A percentile compares a stretch with the other conserved stretches of the same genome.
Evolutionary conservation across 2,329 filamentous ascomycete species (phyloP).

Genomic region (Botrytis fragariae): DNA sequence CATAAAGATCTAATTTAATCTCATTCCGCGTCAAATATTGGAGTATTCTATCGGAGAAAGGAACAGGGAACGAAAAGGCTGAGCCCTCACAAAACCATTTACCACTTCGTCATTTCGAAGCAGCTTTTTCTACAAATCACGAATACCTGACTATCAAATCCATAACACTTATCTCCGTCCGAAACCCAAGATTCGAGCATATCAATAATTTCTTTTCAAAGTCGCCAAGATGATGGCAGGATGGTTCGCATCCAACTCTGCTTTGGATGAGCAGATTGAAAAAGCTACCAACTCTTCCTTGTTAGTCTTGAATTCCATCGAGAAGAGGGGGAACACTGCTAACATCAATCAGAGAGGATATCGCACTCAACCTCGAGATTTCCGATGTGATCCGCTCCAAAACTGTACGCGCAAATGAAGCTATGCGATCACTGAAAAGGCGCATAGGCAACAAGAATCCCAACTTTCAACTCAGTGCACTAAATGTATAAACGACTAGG

Average conservation of each 20-base stretch:
- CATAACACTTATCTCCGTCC: background rate
- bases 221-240: conserved; percentile 72
- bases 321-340: conserved; percentile 23
- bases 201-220: background rate
- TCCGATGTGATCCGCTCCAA: conserved; percentile 97
- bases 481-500: conserved; percentile 61
- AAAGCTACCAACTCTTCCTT: conserved; percentile 86
- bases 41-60: background rate
- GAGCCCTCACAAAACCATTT: background rate
- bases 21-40: background rate
- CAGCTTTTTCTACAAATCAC: background rate
- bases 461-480: conserved; percentile 90
- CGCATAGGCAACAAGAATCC: conserved; percentile 97
- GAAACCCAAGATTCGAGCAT: background rate
- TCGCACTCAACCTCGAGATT: conserved; percentile 95
- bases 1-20: background rate
- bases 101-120: background rate
- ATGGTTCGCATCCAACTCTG: conserved; percentile 92
- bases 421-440: conserved; percentile 92
- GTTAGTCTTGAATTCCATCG: conserved; percentile 50
- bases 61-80: background rate
- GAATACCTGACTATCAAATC: background rate
- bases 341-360: conserved; percentile 70
- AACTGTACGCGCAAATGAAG: conserved; percentile 94
- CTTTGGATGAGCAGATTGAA: conserved; percentile 95